A percentile compares a stretch with the other conserved stretches of the same genome.
Conservation (phyloP, 2,329 filamentous ascomycete species). For the Parafenestella ontariensis region DNA sequence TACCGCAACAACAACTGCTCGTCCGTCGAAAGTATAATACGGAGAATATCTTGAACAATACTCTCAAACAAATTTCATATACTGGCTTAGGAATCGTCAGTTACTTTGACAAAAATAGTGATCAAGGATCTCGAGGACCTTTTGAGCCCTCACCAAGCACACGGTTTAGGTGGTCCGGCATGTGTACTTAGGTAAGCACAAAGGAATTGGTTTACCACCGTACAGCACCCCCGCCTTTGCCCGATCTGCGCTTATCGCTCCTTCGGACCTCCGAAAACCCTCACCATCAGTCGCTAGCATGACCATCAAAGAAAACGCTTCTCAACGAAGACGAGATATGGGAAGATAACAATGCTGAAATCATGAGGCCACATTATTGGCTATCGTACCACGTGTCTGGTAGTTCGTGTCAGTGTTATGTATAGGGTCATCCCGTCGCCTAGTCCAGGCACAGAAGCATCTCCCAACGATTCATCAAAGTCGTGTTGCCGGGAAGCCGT, state of each 20-base stretch:
- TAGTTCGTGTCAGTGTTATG: neutral
- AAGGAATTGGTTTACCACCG: neutral
- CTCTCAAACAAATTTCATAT: neutral
- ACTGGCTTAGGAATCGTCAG: too few relatives aligned
- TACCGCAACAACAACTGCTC: too few relatives aligned
- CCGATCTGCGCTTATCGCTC: conserved; percentile 9
- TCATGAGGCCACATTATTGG: neutral
- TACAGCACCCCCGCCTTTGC: neutral
- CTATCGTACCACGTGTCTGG: neutral
- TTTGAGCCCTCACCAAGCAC: too few relatives aligned
- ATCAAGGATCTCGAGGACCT: too few relatives aligned
- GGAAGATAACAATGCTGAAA: neutral
- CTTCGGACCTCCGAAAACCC: conserved; percentile 16
- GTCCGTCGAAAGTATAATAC: too few relatives aligned
- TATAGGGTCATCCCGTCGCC: neutral
- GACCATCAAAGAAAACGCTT: neutral
- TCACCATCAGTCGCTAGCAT: neutral
- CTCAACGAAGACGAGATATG: neutral
- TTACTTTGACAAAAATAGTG: too few relatives aligned
- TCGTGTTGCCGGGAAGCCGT: too few relatives aligned
- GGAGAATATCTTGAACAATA: too few relatives aligned
- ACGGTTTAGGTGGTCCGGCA: too few relatives aligned
- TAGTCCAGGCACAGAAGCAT: neutral
- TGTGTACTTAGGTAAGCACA: neutral
- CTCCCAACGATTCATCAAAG: neutral